Evolutionary conservation across 331 rosid species (phyloP).

Genomic region (Rosa hybrid): DNA sequence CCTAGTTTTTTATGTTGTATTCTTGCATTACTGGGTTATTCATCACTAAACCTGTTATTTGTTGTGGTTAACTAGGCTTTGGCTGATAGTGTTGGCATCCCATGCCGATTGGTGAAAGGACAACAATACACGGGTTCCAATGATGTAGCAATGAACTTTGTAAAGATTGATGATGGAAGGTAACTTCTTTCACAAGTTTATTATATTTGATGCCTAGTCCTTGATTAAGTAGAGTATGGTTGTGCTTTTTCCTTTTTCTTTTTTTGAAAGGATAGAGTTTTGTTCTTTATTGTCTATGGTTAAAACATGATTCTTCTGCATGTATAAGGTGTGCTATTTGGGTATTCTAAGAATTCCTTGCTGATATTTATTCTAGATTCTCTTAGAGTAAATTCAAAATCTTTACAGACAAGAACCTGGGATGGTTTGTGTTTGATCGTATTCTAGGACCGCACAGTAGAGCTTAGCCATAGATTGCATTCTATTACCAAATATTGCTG

Average conservation of each 20-base stretch:
- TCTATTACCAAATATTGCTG: slow-evolving; percentile 23
- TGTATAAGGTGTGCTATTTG: background rate
- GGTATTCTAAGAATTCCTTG: background rate
- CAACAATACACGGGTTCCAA: slow-evolving; percentile 79
- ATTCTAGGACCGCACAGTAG: background rate
- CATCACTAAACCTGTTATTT: slow-evolving; percentile 13
- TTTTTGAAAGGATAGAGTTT: background rate
- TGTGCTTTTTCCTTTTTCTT: background rate
- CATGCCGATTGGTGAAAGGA: slow-evolving; percentile 94
- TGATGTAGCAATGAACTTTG: slow-evolving; percentile 81
- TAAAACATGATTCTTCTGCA: slow-evolving; percentile 8
- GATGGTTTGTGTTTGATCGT: background rate
- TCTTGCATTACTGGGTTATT: slow-evolving; percentile 9
- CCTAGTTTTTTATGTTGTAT: background rate
- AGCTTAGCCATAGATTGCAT: slow-evolving; percentile 2
- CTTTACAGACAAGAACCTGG: background rate
- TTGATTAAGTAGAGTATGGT: slow-evolving; percentile 7
- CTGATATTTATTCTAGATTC: background rate
- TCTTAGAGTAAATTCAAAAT: background rate
- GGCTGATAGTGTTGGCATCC: slow-evolving; percentile 87
- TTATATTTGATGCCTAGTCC: slow-evolving; percentile 26
- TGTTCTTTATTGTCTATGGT: slow-evolving; percentile 14
- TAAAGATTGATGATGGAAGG: slow-evolving; percentile 91
- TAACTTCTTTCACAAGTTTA: slow-evolving; percentile 34
- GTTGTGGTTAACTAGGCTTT: slow-evolving; percentile 54